These are phyloP conservation scores for Solanum gracilifrons DNA, from an alignment of 257 asterid genomes.

Conservation along the genomic window DNA sequence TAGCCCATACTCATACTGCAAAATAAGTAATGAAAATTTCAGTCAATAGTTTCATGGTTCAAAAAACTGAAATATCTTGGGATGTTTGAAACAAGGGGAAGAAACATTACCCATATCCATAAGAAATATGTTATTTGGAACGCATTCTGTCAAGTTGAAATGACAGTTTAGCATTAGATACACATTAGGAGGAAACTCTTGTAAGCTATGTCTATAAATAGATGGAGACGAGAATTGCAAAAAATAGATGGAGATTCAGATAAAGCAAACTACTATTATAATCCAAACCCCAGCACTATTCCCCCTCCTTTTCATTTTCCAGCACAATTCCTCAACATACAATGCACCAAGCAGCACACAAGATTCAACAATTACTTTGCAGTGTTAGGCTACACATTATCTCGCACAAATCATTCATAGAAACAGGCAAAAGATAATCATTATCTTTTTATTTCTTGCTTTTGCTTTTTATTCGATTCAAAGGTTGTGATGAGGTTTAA, in stretches of 20 bases:
- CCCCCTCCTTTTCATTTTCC: background rate
- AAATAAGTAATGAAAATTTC: background rate
- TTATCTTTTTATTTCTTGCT: background rate
- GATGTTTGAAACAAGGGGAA: background rate
- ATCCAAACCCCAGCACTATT: background rate
- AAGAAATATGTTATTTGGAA: conserved; percentile 22
- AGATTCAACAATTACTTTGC: background rate
- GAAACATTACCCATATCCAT: conserved; percentile 21
- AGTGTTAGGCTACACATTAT: background rate
- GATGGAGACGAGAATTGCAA: background rate
- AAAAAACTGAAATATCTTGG: background rate
- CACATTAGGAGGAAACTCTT: background rate
- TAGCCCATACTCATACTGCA: conserved; percentile 55
- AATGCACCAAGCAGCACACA: background rate
- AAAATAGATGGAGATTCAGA: background rate
- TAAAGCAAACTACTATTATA: background rate
- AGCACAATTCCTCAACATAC: background rate
- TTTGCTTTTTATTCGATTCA: background rate
- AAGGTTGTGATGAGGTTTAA: background rate
- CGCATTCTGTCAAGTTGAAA: conserved; percentile 9
- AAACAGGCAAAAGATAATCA: background rate
- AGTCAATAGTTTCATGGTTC: background rate
- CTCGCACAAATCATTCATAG: background rate
- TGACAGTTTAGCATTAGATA: background rate
- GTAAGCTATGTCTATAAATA: background rate